Evolutionary conservation across 148 eudicot species (phyloP).

Genomic region (Agrostemma githago): DNA sequence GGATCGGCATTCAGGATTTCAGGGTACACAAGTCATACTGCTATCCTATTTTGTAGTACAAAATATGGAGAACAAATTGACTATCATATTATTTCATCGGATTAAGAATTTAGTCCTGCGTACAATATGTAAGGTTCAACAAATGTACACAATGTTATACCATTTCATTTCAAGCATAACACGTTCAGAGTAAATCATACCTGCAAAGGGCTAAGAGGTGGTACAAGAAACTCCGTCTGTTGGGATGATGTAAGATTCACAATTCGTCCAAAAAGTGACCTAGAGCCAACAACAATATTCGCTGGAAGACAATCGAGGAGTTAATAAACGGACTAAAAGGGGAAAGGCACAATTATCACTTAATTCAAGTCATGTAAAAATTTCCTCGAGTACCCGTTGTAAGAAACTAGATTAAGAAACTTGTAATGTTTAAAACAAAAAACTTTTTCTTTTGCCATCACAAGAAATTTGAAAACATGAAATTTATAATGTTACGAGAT

Average conservation of each 20-base stretch:
- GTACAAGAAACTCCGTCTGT: slow-evolving; percentile 36
- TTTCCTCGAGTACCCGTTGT: neutral
- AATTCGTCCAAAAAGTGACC: slow-evolving; percentile 65
- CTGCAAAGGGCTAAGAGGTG: slow-evolving; percentile 82
- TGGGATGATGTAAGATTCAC: slow-evolving; percentile 37
- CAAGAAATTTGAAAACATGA: neutral
- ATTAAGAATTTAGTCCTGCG: neutral
- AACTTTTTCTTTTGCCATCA: neutral
- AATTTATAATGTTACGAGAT: neutral
- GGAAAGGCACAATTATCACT: neutral
- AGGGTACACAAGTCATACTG: neutral
- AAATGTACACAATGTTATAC: neutral
- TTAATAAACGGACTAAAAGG: neutral
- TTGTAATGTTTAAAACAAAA: neutral
- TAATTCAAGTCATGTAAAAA: neutral
- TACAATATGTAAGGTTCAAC: neutral
- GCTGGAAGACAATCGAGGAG: slow-evolving; percentile 42
- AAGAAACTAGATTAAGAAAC: neutral
- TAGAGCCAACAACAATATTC: slow-evolving; percentile 71
- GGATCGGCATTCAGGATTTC: neutral
- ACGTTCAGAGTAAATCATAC: slow-evolving; percentile 28
- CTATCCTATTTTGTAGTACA: neutral
- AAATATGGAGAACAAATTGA: neutral
- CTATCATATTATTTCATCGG: neutral
- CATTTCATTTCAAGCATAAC: neutral